Base-by-base conservation (phyloP, 1,284 basidiomycete genomes). In the Cystobasidium pallidum region DNA sequence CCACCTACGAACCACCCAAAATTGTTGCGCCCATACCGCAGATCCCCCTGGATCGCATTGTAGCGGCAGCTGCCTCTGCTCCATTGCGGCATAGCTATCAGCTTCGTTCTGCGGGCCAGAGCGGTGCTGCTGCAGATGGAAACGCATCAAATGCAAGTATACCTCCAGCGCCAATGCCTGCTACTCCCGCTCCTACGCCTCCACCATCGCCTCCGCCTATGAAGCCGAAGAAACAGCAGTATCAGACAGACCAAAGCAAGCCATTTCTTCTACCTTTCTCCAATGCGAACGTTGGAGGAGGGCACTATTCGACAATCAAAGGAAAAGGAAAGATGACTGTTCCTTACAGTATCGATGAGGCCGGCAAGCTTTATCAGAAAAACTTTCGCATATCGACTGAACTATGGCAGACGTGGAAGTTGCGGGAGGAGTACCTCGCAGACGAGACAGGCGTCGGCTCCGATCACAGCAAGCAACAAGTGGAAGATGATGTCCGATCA, bases 221-320 rank as follows among this genome's bases (percentile, higher is more conserved):
- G 3, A 96, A 95, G 79, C 92, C 91, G 8, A 98, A 98, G 84
- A 98, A 98, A 81, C 93, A 95, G 79, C 94, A 97, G 80, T 99
- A 94, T 81, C 96, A 99, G 81, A 99, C 96, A 0, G 96, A 99
- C 80, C 96, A 96, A 79, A 88, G 84, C 39, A 86, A 92, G 8
- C 96, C 96, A 0, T 99, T 99, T 80, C 84, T 99, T 70, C 94
- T 99, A 80, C 96, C 96, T 0, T 99, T 96, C 80, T 91, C 92
- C 15, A 80, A 76, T 1, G 76, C 81, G 11, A 80, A 80, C 70
- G 51, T 74, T 85, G 84, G 62, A 85, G 82, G 67, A 81, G 74
- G 34, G 57, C 65, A 17, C 54, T 65, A 28, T 66, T 73, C 39
- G 75, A 75, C 72, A 74, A 76, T 75, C 52, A 80, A 78, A 58